Evolutionary conservation across 1,284 basidiomycete species (phyloP), one percentile per base, ranked within the genome.

Genomic region (Ustilago lituana): DNA sequence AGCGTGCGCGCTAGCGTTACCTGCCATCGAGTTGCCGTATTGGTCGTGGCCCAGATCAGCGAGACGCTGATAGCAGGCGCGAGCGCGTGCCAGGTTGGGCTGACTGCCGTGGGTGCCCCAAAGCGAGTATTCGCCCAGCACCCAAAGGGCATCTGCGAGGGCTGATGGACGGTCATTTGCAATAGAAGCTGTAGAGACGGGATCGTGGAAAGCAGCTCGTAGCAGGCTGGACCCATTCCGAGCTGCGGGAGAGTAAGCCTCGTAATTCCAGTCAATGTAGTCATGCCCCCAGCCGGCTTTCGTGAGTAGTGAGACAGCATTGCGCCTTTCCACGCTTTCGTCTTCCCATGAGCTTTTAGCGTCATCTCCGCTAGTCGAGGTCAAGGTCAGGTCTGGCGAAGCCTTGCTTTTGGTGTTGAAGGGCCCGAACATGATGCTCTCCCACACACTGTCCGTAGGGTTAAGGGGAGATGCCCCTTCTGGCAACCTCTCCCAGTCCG

Each of bases 1-100:
- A 20, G 65, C 60, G 37, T 79, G 75, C 4, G 79, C 79, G n/a
- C 68, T 79, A 10, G 77, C 77, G 40, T 81, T 81, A 10, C 78
- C 78, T 3, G 58, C 54, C 45, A 49, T 35, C 29, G 52, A 56
- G 9, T 32, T 26, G 45, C 68, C 64, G 6, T 52, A 41, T 2
- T 29, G 46, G 27, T 70, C 66, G 33, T 56, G 56, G 12, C 69
- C 64, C 10, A 55, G 45, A 46, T 72, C 54, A 10, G 65, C 71
- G 3, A 80, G 65, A 2, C 67, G 65, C 47, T 71, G 60, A 36
- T 73, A 79, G 36, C 66, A 73, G 4, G 69, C 70, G 6, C 68
- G 48, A 22, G 79, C 79, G 2, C 64, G 60, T 5, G 68, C 59
- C 1, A 75, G 51, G 33, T 79, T 51, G 23, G 78, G 77, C 32